Base-by-base conservation (phyloP, 2,329 filamentous ascomycete genomes). In the Aspergillus proliferans region DNA sequence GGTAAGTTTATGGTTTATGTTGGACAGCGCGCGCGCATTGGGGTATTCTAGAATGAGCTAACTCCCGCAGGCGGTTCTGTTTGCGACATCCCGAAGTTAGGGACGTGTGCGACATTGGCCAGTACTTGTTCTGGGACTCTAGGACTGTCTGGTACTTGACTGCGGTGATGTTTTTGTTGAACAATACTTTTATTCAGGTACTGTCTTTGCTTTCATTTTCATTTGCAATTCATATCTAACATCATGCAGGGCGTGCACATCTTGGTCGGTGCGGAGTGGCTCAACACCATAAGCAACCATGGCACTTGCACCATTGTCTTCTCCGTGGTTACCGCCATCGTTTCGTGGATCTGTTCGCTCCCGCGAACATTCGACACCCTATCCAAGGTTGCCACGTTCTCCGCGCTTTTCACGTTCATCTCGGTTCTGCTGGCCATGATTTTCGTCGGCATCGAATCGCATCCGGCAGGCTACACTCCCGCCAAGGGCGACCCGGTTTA, bases 101-200 rank as follows among this genome's bases (percentile, higher is more conserved):
- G 58, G 91, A 96, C 72, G 88, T 95, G 12, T 95, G 90, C 65
- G 91, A 96, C 65, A 87, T 96, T 64, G 91, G 90, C n/a, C 88
- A 95, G 69, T 91, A 91, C 79, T 81, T 96, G 19, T 95, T 95
- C 71, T 94, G 86, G 84, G 85, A 86, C 56, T 84, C 88, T 67
- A 82, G 80, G 51, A 88, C 85, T 81, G 82, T 78, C 2, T 85
- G 82, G 74, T 83, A 76, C 60, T 71, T 77, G 48, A 85, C 82
- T 1, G 90, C 88, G 1, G 72, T 88, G 66, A 95, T 95, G 87
- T 96, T 96, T 69, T 73, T 95, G 42, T 70, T 95, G 54, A 96
- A 96, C 78, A 96, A 95, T 67, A 95, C 88, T 14, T 93, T 93
- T 67, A 93, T 94, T 58, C 85, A 89, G 71, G 84, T 78, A 61